Evolutionary conservation across 2,329 filamentous ascomycete species (phyloP), one percentile per base, ranked within the genome.

Genomic region (Coleophoma crateriformis): DNA sequence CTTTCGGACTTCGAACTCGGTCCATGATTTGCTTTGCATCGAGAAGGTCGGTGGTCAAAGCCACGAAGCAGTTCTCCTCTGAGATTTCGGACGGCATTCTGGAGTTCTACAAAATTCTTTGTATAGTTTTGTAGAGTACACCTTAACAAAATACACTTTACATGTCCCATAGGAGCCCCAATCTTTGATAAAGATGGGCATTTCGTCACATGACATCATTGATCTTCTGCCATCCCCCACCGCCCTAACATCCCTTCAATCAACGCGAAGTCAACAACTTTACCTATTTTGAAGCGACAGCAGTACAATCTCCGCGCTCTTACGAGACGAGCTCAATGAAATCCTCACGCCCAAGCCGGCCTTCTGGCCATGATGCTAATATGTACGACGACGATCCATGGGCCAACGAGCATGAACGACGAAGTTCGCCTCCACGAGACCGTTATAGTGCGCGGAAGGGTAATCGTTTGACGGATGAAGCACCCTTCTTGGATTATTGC

Each of bases 1-100:
- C 87, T 59, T 82, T 78, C 17, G 85, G 83, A 58, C 80, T 88
- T 56, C 86, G 83, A 19, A 94, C 87, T 43, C 74, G 76, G 57
- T 83, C 72, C 67, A 90, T 85, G 32, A 79, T 71, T 5, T 72
- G 60, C 17, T 75, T 71, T 17, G 77, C 69, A 61, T 84, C 74
- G 51, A 94, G 78, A 39, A 72, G 66, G 34, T 78, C 68, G 53
- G 82, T 71, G 3, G 87, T 90, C 8, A 95, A 74, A 46, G 80
- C 81, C 38, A 90, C 85, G 65, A 84, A 81, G 64, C 85, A 82
- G 43, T 65, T 68, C 11, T 73, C 71, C 42, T 78, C 74, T 22
- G 68, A 63, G 17, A 75, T 53, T 53, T 78, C 70, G 64, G 67
- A 70, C 12, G 55, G 50, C 61, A 63, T 60, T 12, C 17, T 41